Conservation (phyloP, 2,329 filamentous ascomycete species). For the Fusarium irregulare region DNA sequence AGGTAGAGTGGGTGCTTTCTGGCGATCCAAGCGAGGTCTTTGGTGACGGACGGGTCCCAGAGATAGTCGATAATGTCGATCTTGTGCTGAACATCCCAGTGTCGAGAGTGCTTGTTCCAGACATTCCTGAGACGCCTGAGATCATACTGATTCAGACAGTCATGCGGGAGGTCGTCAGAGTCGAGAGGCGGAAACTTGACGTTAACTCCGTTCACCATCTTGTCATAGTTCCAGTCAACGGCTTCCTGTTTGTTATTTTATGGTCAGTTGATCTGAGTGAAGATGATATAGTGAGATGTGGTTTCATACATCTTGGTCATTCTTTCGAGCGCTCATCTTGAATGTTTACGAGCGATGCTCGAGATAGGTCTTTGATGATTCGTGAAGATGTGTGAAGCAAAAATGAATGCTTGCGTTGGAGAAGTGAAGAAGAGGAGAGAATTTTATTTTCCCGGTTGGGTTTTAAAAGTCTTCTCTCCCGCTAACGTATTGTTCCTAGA, state of each 20-base stretch:
- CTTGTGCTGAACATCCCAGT: not conserved
- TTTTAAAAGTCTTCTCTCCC: not conserved
- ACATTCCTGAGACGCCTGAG: not conserved
- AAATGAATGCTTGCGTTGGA: not conserved
- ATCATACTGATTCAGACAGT: accelerated
- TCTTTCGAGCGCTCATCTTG: not conserved
- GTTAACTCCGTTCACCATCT: not conserved
- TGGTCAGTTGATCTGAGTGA: not conserved
- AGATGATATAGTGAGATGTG: not conserved
- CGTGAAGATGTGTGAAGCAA: not conserved
- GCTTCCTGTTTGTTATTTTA: not conserved
- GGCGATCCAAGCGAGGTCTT: not conserved
- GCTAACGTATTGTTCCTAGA: not conserved
- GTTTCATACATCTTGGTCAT: not conserved
- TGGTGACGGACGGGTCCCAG: not conserved
- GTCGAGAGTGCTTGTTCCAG: not conserved
- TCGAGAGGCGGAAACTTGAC: not conserved
- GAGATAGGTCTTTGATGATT: not conserved
- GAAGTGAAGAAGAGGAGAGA: not conserved
- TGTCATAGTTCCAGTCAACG: not conserved
- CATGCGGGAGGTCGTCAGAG: not conserved
- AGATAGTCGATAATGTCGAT: not conserved
- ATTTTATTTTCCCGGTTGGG: not conserved
- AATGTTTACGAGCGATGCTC: not conserved
- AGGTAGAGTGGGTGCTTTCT: not conserved